Evolutionary conservation across 257 asterid genomes (phyloP).

Genomic region (Ligustrum vulgare): DNA sequence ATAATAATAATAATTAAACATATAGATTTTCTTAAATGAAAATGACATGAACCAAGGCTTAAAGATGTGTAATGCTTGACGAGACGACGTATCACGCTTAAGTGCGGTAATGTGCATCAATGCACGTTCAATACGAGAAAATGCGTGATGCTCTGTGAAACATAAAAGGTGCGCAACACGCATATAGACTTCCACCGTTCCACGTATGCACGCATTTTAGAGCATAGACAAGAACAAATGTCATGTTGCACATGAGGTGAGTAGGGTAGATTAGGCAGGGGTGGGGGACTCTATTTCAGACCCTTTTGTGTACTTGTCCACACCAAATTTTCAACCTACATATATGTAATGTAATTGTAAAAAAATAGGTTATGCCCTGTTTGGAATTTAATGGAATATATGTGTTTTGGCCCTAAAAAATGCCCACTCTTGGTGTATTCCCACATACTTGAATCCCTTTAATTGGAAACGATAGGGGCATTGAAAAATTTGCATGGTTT

Average conservation of each 20-base stretch:
- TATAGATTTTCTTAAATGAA: not conserved
- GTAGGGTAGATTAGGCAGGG: not conserved
- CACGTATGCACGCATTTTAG: too few species aligned
- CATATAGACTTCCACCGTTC: too few species aligned
- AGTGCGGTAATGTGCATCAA: too few species aligned
- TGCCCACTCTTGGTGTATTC: not conserved
- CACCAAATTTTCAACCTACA: not conserved
- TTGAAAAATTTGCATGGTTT: not conserved
- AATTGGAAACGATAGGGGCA: not conserved
- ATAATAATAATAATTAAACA: too few species aligned
- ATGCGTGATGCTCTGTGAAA: too few species aligned
- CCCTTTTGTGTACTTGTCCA: not conserved
- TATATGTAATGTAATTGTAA: too few species aligned
- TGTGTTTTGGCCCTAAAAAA: too few species aligned
- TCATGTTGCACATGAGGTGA: not conserved
- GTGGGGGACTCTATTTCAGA: not conserved
- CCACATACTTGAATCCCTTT: not conserved
- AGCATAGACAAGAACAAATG: not conserved
- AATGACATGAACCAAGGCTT: too few species aligned
- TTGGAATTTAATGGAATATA: not conserved
- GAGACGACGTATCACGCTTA: too few species aligned
- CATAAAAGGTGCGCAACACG: too few species aligned
- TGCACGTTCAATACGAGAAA: too few species aligned
- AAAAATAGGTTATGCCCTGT: not conserved
- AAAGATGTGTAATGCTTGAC: too few species aligned